Conservation (phyloP, 2,329 filamentous ascomycete species). For the Aspergillus jensenii region DNA sequence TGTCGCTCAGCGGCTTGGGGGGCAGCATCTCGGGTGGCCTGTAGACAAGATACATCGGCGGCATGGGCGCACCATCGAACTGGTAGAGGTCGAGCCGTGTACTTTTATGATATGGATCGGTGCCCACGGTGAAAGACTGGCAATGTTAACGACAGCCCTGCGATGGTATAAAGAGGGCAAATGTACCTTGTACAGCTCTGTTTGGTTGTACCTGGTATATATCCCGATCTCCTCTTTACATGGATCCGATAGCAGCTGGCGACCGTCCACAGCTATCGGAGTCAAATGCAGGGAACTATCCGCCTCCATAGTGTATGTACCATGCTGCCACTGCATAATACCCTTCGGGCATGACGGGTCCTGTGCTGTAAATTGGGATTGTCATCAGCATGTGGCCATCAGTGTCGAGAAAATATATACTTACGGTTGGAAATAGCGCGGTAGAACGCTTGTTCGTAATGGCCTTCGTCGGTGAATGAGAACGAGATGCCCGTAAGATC, state of each 20-base stretch:
- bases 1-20: constrained; percentile 64
- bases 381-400: not conserved
- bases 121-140: constrained; percentile 45
- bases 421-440: constrained; percentile 67
- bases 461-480: constrained; percentile 68
- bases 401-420: constrained; percentile 29
- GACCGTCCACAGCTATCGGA: constrained; percentile 65
- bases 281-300: constrained; percentile 61
- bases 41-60: constrained; percentile 67
- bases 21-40: constrained; percentile 68
- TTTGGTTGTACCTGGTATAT: constrained; percentile 68
- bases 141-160: constrained; percentile 8
- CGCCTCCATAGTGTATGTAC: constrained; percentile 55
- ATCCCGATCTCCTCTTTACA: constrained; percentile 49
- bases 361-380: constrained; percentile 44
- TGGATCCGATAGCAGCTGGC: constrained; percentile 65
- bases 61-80: constrained; percentile 64
- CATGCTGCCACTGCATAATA: constrained; percentile 74
- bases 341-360: constrained; percentile 62
- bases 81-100: constrained; percentile 64
- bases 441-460: constrained; percentile 70
- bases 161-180: no score
- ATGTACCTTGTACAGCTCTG: constrained; percentile 61
- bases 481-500: constrained; percentile 68
- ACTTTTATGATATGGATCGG: constrained; percentile 62